Conservation (phyloP, 129 eudicot genomes). For the Tagetes patula region DNA sequence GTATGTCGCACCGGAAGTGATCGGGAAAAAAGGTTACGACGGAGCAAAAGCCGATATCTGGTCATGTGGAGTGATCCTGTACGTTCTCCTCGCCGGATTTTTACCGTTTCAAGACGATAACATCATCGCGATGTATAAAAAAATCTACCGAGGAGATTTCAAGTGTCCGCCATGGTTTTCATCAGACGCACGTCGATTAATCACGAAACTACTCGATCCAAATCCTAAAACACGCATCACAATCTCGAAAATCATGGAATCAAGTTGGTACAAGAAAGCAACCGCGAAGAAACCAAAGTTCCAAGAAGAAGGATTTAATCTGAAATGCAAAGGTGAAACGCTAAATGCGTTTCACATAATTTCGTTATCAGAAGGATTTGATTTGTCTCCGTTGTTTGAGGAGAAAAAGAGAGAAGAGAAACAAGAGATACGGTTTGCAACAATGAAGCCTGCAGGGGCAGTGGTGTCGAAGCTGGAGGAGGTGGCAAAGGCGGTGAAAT, state of each 20-base stretch:
- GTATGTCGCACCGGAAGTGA: conserved; percentile 90
- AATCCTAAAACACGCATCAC: conserved; percentile 48
- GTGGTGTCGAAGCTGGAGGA: conserved; percentile 78
- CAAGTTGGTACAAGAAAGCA: conserved; percentile 45
- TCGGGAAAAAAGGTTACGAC: conserved; percentile 75
- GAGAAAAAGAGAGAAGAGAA: conserved; percentile 63
- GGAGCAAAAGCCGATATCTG: conserved; percentile 87
- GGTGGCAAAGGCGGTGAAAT: conserved; percentile 61
- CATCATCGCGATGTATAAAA: conserved; percentile 59
- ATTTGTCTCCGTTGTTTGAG: conserved; percentile 80
- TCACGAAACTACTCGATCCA: conserved; percentile 49
- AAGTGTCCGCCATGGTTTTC: conserved; percentile 72
- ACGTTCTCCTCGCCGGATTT: conserved; percentile 77
- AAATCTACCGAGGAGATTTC: conserved; percentile 69
- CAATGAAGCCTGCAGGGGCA: conserved; percentile 57
- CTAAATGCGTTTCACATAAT: conserved; percentile 88
- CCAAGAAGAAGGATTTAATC: conserved; percentile 21
- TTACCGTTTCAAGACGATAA: conserved; percentile 84
- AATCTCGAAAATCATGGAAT: conserved; percentile 43
- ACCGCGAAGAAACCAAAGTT: conserved; percentile 20
- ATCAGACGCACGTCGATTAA: conserved; percentile 41
- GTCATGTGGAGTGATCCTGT: conserved; percentile 93
- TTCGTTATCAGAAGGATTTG: conserved; percentile 77
- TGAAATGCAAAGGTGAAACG: conserved; percentile 45
- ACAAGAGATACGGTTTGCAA: conserved; percentile 70